These are phyloP conservation scores for Babesia sp. DNA, from an alignment of 169 alveolate genomes.

Conservation along the genomic window DNA sequence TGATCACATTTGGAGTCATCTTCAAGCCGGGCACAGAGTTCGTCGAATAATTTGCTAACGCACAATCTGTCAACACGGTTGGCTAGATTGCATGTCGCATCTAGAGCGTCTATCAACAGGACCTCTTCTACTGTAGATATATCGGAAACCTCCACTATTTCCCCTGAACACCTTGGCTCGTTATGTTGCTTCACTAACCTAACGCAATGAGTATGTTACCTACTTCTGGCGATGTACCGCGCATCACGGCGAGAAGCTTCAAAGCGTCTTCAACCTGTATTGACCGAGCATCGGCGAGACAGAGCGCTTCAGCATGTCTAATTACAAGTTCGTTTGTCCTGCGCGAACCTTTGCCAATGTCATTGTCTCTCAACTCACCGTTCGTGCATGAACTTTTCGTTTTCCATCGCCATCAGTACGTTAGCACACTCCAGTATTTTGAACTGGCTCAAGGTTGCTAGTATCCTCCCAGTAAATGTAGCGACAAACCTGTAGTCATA, in stretches of 20 bases:
- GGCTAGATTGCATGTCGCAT: slow-evolving; percentile 24
- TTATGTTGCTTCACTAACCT: slow-evolving; percentile 15
- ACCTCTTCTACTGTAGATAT: slow-evolving; percentile 32
- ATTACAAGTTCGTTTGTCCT: slow-evolving; percentile 48
- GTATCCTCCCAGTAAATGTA: slow-evolving; percentile 55
- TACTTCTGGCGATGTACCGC: background rate
- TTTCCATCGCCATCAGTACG: slow-evolving; percentile 62
- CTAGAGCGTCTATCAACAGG: slow-evolving; percentile 32
- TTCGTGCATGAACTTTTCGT: slow-evolving; percentile 41
- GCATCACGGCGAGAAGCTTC: slow-evolving; percentile 29
- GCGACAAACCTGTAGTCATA: slow-evolving; percentile 68
- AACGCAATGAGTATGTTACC: slow-evolving; percentile 42
- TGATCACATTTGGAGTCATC: slow-evolving; percentile 12
- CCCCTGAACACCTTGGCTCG: slow-evolving; percentile 21
- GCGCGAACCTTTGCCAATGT: background rate
- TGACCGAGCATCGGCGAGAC: slow-evolving; percentile 15
- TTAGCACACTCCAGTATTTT: slow-evolving; percentile 51
- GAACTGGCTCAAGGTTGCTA: slow-evolving; percentile 51
- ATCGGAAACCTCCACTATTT: slow-evolving; percentile 49
- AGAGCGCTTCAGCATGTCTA: slow-evolving; percentile 52
- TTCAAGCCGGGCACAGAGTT: slow-evolving; percentile 43
- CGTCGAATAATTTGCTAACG: slow-evolving; percentile 35
- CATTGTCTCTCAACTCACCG: background rate
- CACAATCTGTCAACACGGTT: slow-evolving; percentile 33
- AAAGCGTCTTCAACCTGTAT: slow-evolving; percentile 36